Base-by-base conservation (phyloP, 192 early-diverging fungal genomes). In the Kickxella alabastrina region DNA sequence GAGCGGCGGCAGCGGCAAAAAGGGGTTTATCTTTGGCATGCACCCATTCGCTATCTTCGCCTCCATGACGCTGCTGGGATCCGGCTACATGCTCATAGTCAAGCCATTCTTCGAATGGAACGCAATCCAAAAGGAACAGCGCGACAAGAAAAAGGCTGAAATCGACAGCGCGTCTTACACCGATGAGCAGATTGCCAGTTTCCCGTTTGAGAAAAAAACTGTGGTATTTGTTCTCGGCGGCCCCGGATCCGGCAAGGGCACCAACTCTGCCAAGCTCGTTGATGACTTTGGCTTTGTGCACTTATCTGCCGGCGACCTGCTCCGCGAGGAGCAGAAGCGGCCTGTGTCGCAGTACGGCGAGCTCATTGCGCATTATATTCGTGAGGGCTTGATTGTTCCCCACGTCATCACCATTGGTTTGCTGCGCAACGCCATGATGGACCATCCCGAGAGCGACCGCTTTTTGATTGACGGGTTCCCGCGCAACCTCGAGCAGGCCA, bases 401-500 rank as follows among this genome's bases (percentile, higher is more conserved):
- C 87, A 87, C 79, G 90, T 92, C 59, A 91, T 99, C 48, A 97
- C 95, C 6, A 93, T 97, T 50, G 82, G 82, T 1, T 79, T 99
- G 8, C 81, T 99, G 37, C 86, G 94, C 49, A 84, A 89, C 24
- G 92, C 90, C 10, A 97, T 99, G 89, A 80, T 82, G 53, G 77
- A 82, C 43, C 70, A 66, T 32, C 75, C 80, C 19, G 79, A 80
- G 32, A 78, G 73, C 48, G 68, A 78, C 36, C 75, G 87, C 39
- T 99, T 99, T 77, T 67, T 99, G 62, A 86, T 99, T 42, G 97
- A 99, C 53, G 97, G 97, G 2, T 99, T 99, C 84, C 97, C 97
- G 10, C 77, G 95, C 17, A 83, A 87, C 59, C 73, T 98, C 74
- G 92, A 91, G 49, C 97, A 99, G 73, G 97, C 91, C 13, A 58